Evolutionary conservation across 441 rosid species (phyloP).

Genomic region (Cnidoscolus chayamansa): DNA sequence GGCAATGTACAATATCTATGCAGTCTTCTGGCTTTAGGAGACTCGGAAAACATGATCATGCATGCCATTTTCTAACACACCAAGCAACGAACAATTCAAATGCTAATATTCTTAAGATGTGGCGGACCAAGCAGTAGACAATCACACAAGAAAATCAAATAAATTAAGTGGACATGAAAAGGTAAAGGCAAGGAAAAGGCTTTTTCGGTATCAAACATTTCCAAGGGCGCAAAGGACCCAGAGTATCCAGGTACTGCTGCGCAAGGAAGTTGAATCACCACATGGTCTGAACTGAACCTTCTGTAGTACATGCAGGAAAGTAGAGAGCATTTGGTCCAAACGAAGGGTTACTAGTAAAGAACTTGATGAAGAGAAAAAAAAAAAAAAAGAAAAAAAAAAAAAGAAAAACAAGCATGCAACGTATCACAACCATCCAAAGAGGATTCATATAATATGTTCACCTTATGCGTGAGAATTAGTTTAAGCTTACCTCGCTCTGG

Average conservation of each 20-base stretch:
- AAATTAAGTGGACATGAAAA: not conserved
- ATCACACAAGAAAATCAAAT: not conserved
- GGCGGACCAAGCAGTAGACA: not conserved
- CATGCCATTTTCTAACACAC: not conserved
- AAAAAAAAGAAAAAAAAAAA: not conserved
- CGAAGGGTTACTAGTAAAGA: not conserved
- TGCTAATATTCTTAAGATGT: not conserved
- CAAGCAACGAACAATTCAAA: not conserved
- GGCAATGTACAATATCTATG: not conserved
- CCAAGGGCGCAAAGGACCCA: not conserved
- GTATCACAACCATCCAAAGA: not conserved
- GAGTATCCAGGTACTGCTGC: not conserved
- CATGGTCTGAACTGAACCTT: not conserved
- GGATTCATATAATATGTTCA: not conserved
- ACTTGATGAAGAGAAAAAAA: not conserved
- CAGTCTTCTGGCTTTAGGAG: not conserved
- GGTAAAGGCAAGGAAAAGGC: not conserved
- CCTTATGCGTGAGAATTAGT: not conserved
- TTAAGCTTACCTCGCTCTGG: slow-evolving; percentile 65
- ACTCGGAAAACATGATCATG: not conserved
- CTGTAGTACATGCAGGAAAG: not conserved
- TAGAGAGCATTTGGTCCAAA: not conserved
- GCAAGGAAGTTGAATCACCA: not conserved
- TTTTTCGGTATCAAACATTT: not conserved
- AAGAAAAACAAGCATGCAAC: not conserved